Base-by-base conservation (phyloP, 139 green algal genomes). In the Chlamydomonas sp. region DNA sequence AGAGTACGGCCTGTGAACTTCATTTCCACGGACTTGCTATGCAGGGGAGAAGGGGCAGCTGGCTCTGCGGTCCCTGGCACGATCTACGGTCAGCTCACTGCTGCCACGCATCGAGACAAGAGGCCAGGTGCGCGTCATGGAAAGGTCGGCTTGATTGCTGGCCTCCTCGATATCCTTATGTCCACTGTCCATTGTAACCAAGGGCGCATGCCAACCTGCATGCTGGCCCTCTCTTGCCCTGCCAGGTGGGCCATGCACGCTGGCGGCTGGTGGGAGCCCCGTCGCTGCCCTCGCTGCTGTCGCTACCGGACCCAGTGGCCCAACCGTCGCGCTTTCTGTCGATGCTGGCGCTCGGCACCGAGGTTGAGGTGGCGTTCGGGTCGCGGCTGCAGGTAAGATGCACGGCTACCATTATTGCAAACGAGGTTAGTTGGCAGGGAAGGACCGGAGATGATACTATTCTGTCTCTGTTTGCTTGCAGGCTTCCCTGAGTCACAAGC, bases 71-170 rank as follows among this genome's bases (percentile, higher is more conserved):
- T 95, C 93, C 69, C 94, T 99, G 64, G 98, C 98, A 0, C 94
- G 94, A 57, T 94, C 93, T 78, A 99, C 98, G 3, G 93, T 99
- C 63, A 90, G 91, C 63, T 97, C 94, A 5, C 90, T 99, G 79
- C 95, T 99, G 94, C 98, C 98, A 71, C 98, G 97, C 88, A 95
- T 99, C 61, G 97, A 99, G 92, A 98, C 96, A 3, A 94, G 96
- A 60, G 98, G 98, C 0, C 94, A 97, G 88, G 93, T 99, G 79
- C 14, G 82, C 3, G 31, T 49, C 31, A 49, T 49, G 31, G 31
- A 49, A 49, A 49, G 14, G 66, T 49, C 64, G 17, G 67, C 80
- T 85, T 63, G 31, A 73, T 16, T 84, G 18, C 79, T 68, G 9
- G 14, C 77, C 31, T 49, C 31, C 31, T 49, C 31, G 31, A 49